Evolutionary conservation across 345 rosid species (phyloP).

Genomic region (Rubroshorea leprosula): DNA sequence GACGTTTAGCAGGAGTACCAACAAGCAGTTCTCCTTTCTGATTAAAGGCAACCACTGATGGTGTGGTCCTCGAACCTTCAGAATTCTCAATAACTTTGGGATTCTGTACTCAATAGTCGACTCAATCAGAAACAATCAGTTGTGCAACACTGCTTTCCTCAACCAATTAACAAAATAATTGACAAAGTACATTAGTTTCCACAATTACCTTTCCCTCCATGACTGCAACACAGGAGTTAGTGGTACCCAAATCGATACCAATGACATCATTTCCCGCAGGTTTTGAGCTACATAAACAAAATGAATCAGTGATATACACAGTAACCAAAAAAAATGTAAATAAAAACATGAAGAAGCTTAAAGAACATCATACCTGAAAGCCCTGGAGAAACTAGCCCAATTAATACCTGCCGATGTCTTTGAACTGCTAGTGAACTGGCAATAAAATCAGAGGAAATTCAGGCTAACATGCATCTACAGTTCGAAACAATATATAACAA

Average conservation of each 20-base stretch:
- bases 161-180: not conserved
- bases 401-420: conserved; percentile 47
- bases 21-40: conserved; percentile 72
- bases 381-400: conserved; percentile 50
- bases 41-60: conserved; percentile 83
- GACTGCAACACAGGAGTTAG: conserved; percentile 94
- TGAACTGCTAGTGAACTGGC: conserved; percentile 47
- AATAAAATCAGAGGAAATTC: not conserved
- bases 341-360: too few relatives aligned
- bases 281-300: conserved; percentile 45
- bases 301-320: not conserved
- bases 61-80: conserved; percentile 91
- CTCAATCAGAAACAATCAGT: not conserved
- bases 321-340: not conserved
- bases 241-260: conserved; percentile 96
- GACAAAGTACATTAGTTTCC: not conserved
- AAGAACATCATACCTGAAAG: conserved; percentile 54
- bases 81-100: conserved; percentile 89
- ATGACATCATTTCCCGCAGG: conserved; percentile 84
- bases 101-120: conserved; percentile 30
- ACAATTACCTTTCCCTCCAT: conserved; percentile 96
- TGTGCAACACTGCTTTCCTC: not conserved
- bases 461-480: not conserved
- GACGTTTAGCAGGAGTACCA: conserved; percentile 90
- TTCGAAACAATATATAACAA: too few relatives aligned